A percentile compares a stretch with the other conserved stretches of the same genome.
Conservation (phyloP, 495 filamentous ascomycete species). For the Annulohypoxylon maeteangense region DNA sequence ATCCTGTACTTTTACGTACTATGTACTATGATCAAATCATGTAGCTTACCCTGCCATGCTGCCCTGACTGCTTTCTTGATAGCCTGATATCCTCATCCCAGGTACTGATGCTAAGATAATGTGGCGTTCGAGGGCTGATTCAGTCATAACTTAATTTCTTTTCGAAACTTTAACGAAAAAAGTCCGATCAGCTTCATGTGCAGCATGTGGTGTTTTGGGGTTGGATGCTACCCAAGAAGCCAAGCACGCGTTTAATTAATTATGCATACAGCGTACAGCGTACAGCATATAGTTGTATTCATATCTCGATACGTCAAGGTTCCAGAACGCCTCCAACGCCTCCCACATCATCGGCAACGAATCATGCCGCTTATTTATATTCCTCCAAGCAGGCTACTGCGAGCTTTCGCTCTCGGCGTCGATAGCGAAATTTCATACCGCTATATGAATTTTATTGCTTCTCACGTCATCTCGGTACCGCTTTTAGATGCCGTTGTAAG, state of each 20-base stretch:
- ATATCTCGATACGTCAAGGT: slow-evolving; percentile 2
- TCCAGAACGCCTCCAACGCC: background rate
- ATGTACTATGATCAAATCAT: slow-evolving; percentile 2
- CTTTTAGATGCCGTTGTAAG: background rate
- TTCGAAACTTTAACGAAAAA: background rate
- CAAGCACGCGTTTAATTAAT: background rate
- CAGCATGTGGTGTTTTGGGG: background rate
- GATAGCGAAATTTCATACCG: slow-evolving; percentile 2
- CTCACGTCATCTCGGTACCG: slow-evolving; percentile 15
- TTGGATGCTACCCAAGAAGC: background rate
- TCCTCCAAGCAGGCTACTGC: background rate
- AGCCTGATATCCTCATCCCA: too few relatives aligned
- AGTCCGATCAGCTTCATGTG: background rate
- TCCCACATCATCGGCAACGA: background rate
- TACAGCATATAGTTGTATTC: background rate
- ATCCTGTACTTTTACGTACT: background rate
- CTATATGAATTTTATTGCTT: background rate
- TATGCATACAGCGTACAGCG: background rate
- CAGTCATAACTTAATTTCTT: slow-evolving; percentile 12
- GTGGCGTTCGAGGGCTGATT: background rate
- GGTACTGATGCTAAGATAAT: background rate
- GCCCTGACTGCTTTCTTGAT: too few relatives aligned
- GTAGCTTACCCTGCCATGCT: too few relatives aligned
- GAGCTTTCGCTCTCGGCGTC: background rate
- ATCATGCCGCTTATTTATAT: slow-evolving; percentile 1